Base-by-base conservation (phyloP, 345 rosid species). In the Salix suchowensis region DNA sequence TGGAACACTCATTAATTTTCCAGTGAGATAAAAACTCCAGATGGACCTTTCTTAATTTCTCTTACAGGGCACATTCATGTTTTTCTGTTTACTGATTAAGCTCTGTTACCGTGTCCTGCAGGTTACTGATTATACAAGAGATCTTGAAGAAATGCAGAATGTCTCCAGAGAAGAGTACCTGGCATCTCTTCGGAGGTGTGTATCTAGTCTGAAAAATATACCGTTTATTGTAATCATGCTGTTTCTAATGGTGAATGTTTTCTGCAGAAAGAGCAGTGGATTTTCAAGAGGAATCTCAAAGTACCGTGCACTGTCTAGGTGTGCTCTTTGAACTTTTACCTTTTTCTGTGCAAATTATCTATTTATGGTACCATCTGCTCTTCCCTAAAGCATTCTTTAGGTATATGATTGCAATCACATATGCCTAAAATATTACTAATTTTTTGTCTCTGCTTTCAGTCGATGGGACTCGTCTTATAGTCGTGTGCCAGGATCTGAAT, bases 141-240 rank as follows among this genome's bases (percentile, higher is more conserved):
- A 96, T 86, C 93, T 93, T 81, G 98, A 96, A 62, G 99, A 96
- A 86, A 96, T 96, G 99, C 97, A 93, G 84, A 93, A 84, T 83
- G 86, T 96, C 76, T 91, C 98, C 4, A 91, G 99, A 77, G 98
- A 96, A 81, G 98, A 96, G 70, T 96, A 93, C 78, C 92, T 96
- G 65, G 99, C 96, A 71, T 91, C 99, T 79, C 92, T 96, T 68
- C 89, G 98, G 67, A 91, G 99, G 99, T 91, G 71, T 39, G 75
- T 75, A 79, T 79, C 76, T 67, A 68, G 65, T 67, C 60, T 65
- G 75, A 78, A 70, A 77, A 78, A n/a, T 24, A 11, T 39, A 28
- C 66, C 12, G 71, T 30, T 14, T 36, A 73, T 40, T 68, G 21
- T 75, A 67, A 12, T 67, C 73, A 24, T 40, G 42, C 58, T 71